Evolutionary conservation across 1,284 basidiomycete genomes (phyloP), one percentile per base, ranked within the genome.

Genomic region (Boletus smithii): DNA sequence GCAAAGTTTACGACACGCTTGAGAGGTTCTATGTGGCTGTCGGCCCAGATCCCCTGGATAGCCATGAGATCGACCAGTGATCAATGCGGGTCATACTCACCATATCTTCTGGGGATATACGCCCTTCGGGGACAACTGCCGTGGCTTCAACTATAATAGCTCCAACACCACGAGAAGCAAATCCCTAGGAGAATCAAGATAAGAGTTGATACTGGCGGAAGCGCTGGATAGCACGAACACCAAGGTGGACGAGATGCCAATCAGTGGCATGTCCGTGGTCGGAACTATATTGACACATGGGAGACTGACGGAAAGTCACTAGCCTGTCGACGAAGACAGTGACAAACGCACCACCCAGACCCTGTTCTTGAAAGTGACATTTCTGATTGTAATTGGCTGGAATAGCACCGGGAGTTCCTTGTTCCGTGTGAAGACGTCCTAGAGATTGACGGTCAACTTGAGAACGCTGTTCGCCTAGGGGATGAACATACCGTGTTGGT

Each of bases 221-320:
- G 24, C 5, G 30, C 48, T 17, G 20, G 33, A 30, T 8, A 1
- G n/a, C 33, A 70, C 75, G 50, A 54, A 78, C 77, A 14, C 80
- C 82, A 31, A 83, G 74, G 62, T 91, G 88, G 18, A 89, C 85
- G 11, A 91, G 67, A 65, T 92, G 89, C 82, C 83, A 89, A 56
- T 89, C 83, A 0, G 88, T 86, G 20, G 79, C 77, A 63, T 83
- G 77, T 7, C 90, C 83, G 53, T 85, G 68, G 35, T 86, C 76
- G 5, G 83, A 74, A 40, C 82, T 85, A 69, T 91, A 91, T 57
- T 84, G 81, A 63, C 87, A 89, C 83, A 88, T 85, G 2, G 85
- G 85, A n/a, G 85, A 72, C 80, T 81, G 53, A 59, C n/a, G 24
- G 16, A 53, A 30, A 35, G 33, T 42, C 26, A 44, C 20, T 11